Percentiles rank a stretch among this genome's conserved stretches.
Evolutionary conservation across 768 basidiomycete genomes (phyloP).

Genomic region (Lactifluus subvellereus): DNA sequence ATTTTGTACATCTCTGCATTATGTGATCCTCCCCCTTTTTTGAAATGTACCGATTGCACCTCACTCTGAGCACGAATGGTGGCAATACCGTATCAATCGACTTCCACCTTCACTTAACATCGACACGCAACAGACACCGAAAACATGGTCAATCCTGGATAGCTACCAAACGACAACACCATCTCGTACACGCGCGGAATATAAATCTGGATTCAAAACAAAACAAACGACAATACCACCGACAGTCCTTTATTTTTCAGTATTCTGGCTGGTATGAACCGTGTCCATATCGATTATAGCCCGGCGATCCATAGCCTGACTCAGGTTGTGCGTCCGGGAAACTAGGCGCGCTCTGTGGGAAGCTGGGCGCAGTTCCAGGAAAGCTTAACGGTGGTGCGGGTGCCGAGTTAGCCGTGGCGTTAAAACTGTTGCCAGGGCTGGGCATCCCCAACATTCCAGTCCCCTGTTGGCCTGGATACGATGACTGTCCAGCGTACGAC

Average conservation of each 20-base stretch:
- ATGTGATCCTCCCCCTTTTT: not conserved
- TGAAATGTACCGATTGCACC: not conserved
- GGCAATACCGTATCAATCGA: not conserved
- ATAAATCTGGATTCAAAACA: no score
- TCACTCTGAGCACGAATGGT: not conserved
- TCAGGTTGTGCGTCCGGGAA: conserved; percentile 22
- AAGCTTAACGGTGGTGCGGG: conserved; percentile 5
- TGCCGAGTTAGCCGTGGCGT: conserved; percentile 17
- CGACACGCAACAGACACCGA: not conserved
- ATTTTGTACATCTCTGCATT: not conserved
- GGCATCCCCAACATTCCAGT: conserved; percentile 1
- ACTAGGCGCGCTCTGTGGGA: not conserved
- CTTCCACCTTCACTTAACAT: not conserved
- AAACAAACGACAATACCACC: not conserved
- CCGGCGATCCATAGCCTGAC: conserved; percentile 12
- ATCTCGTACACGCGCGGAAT: no score
- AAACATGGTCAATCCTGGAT: not conserved
- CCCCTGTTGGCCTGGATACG: conserved; percentile 19
- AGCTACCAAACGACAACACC: not conserved
- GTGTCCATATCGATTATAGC: conserved; percentile 9
- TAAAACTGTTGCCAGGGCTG: conserved; percentile 1
- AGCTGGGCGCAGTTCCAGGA: not conserved
- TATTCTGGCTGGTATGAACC: conserved; percentile 12
- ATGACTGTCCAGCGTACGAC: conserved; percentile 15
- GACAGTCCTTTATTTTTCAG: not conserved